phyloP scores from a whole-genome alignment of 306 rosid genomes.

The Fragaria vesca region DNA sequence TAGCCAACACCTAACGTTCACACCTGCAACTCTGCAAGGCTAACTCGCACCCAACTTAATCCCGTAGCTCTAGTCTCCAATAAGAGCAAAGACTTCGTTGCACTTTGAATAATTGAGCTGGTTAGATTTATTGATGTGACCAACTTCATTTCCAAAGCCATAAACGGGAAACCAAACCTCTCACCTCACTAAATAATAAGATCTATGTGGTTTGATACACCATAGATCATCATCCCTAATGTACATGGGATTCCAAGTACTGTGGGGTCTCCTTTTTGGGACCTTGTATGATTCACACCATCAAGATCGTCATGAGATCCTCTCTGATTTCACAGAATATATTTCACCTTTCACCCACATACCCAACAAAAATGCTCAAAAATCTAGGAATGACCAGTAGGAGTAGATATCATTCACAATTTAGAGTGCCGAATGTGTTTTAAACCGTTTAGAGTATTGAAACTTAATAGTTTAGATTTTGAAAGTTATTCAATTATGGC shows the following conservation, averaged over 20 bases:
- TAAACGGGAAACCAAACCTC: background rate
- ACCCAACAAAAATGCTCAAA: background rate
- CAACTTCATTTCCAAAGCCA: background rate
- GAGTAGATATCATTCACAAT: background rate
- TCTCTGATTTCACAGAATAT: background rate
- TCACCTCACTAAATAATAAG: background rate
- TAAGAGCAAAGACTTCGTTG: background rate
- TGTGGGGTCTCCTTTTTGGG: background rate
- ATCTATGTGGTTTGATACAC: background rate
- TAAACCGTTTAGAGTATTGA: background rate
- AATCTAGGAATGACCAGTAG: background rate
- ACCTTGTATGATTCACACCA: background rate
- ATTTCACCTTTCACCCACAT: background rate
- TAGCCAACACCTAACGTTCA: background rate
- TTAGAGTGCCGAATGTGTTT: background rate
- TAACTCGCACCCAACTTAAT: background rate
- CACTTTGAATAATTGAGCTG: background rate
- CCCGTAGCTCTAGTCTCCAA: background rate
- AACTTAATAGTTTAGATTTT: too few species aligned
- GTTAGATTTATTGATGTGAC: background rate
- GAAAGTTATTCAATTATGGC: background rate
- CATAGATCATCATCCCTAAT: background rate
- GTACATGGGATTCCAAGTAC: background rate
- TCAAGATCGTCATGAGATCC: background rate
- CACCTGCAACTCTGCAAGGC: background rate